Conservation (phyloP, 805 yeast genomes). For the Kurtzmaniella cleridarum region DNA sequence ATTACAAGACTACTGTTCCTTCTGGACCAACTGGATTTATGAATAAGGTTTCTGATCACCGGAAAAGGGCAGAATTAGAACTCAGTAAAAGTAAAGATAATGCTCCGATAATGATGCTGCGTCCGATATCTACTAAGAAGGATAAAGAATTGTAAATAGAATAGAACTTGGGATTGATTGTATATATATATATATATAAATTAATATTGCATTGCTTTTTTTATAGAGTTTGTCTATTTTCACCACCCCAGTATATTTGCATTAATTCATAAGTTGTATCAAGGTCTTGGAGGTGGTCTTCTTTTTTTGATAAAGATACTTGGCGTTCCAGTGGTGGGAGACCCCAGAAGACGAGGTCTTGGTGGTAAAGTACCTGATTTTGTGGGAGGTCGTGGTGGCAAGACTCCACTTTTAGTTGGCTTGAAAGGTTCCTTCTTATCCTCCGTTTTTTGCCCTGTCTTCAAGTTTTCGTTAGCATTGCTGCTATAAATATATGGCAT, state of each 20-base stretch:
- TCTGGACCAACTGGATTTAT: slow-evolving; percentile 4
- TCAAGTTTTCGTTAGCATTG: not conserved
- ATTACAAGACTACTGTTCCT: not conserved
- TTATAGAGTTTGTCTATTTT: too few relatives aligned
- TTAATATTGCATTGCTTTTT: too few relatives aligned
- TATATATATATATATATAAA: slow-evolving; percentile 5
- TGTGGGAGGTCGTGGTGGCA: not conserved
- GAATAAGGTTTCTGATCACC: not conserved
- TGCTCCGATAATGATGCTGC: slow-evolving; percentile 1
- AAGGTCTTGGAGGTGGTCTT: slow-evolving; percentile 6
- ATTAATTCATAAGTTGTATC: too few relatives aligned
- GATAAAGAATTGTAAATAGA: slow-evolving; percentile 6
- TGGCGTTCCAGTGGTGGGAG: not conserved
- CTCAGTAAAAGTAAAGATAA: not conserved
- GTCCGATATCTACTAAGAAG: slow-evolving; percentile 2
- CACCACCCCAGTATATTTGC: too few relatives aligned
- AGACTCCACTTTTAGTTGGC: not conserved
- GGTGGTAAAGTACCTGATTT: slow-evolving; percentile 1
- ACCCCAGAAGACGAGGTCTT: not conserved
- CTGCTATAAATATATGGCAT: too few relatives aligned
- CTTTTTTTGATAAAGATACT: slow-evolving; percentile 12
- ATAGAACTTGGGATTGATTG: too few relatives aligned
- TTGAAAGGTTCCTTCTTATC: not conserved
- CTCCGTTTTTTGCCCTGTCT: not conserved
- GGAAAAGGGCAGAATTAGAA: not conserved